Evolutionary conservation across 2,329 filamentous ascomycete species (phyloP).

Genomic region (Colletotrichum lentis): DNA sequence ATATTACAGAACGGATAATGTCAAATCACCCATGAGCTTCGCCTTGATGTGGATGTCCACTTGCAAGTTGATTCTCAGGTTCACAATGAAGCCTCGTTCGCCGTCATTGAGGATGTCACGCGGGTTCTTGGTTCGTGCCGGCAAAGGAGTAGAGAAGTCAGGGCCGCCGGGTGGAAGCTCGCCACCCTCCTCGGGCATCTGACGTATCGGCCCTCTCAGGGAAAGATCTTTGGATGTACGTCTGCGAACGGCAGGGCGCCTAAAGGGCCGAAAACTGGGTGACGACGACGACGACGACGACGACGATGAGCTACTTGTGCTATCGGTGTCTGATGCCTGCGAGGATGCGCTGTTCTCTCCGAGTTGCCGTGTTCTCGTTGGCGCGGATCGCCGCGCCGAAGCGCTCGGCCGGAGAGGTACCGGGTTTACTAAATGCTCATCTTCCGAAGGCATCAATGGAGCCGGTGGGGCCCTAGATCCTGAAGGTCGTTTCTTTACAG

Average conservation of each 20-base stretch:
- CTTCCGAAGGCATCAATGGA: slow-evolving; percentile 17
- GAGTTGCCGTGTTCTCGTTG: slow-evolving; percentile 17
- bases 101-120: slow-evolving; percentile 32
- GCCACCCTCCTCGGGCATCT: slow-evolving; percentile 9
- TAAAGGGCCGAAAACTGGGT: slow-evolving; percentile 17
- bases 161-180: slow-evolving; percentile 27
- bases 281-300: slow-evolving; percentile 22
- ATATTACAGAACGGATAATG: slow-evolving; percentile 29
- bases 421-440: slow-evolving; percentile 28
- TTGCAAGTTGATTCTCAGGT: slow-evolving; percentile 27
- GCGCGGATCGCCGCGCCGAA: slow-evolving; percentile 16
- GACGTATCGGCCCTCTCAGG: slow-evolving; percentile 18
- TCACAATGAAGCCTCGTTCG: slow-evolving; percentile 34
- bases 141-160: slow-evolving; percentile 18
- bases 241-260: slow-evolving; percentile 21
- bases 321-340: slow-evolving; percentile 29
- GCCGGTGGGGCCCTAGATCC: slow-evolving; percentile 8
- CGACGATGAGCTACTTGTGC: slow-evolving; percentile 29
- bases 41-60: slow-evolving; percentile 33
- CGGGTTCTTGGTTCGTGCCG: slow-evolving; percentile 29
- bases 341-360: slow-evolving; percentile 13
- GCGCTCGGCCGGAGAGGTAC: slow-evolving; percentile 21
- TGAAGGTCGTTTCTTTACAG: slow-evolving; percentile 12
- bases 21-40: slow-evolving; percentile 32
- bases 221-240: slow-evolving; percentile 24